A percentile compares a stretch with the other conserved stretches of the same genome.
Conservation (phyloP, 192 early-diverging fungal species). For the Rhizophagus clarus region DNA sequence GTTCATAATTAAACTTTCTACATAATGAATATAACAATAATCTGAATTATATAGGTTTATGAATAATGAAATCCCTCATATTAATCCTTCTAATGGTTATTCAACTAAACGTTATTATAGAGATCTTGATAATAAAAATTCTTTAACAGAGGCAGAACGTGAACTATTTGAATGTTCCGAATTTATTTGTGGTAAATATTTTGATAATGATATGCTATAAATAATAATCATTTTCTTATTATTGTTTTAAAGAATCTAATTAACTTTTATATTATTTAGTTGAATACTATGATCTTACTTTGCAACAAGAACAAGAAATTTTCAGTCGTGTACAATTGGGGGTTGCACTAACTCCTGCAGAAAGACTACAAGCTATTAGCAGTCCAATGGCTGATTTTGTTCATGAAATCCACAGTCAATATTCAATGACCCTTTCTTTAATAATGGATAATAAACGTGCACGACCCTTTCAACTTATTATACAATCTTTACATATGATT, state of each 20-base stretch:
- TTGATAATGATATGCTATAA: no score
- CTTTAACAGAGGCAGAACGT: slow-evolving; percentile 11
- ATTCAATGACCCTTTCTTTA: neutral
- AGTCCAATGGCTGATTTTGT: slow-evolving; percentile 30
- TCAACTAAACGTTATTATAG: slow-evolving; percentile 18
- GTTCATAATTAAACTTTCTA: neutral
- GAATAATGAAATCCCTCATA: slow-evolving; percentile 36
- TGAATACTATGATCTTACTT: slow-evolving; percentile 33
- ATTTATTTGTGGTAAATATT: slow-evolving; percentile 24
- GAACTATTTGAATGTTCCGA: slow-evolving; percentile 30
- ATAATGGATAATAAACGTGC: slow-evolving; percentile 27
- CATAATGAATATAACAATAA: neutral
- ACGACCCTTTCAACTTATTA: slow-evolving; percentile 28
- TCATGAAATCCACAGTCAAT: neutral
- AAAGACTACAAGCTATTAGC: slow-evolving; percentile 33
- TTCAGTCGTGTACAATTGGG: slow-evolving; percentile 37
- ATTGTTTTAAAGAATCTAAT: neutral
- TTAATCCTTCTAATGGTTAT: slow-evolving; percentile 21
- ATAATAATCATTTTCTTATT: neutral
- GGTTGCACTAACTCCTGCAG: slow-evolving; percentile 29
- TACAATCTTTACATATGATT: slow-evolving; percentile 30
- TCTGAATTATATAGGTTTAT: slow-evolving; percentile 25
- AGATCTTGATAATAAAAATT: neutral
- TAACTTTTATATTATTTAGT: slow-evolving; percentile 22
- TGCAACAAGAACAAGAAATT: slow-evolving; percentile 36